Conservation (phyloP, 1,284 basidiomycete species). For the Cryptococcus maquisensis region DNA sequence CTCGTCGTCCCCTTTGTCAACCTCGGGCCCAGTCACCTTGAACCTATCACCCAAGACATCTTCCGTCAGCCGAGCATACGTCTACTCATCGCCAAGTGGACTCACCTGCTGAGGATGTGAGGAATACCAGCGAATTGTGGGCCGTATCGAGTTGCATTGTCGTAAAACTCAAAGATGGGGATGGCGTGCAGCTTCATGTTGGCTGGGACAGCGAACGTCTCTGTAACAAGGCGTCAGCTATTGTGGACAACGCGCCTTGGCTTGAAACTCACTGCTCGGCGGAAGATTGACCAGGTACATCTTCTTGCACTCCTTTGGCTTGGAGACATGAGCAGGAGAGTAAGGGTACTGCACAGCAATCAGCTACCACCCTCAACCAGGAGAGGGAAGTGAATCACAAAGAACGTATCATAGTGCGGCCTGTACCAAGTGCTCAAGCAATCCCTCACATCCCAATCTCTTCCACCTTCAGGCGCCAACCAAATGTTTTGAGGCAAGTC, state of each 20-base stretch:
- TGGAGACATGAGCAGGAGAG: constrained; percentile 90
- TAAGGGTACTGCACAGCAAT: constrained; percentile 77
- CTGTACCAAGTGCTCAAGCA: constrained; percentile 96
- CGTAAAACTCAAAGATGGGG: constrained; percentile 93
- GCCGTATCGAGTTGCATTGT: constrained; percentile 91
- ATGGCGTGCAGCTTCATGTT: constrained; percentile 98
- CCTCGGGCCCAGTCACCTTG: background rate
- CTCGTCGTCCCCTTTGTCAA: background rate
- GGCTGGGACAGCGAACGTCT: constrained; percentile 90
- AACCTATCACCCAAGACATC: background rate
- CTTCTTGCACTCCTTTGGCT: constrained; percentile 97
- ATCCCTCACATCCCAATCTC: constrained; percentile 93
- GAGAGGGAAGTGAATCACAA: constrained; percentile 59
- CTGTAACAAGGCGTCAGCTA: constrained; percentile 51
- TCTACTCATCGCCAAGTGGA: constrained; percentile 2
- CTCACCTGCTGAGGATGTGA: constrained; percentile 81
- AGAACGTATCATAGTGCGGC: constrained; percentile 96
- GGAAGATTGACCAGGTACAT: constrained; percentile 94
- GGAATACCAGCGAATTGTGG: constrained; percentile 93
- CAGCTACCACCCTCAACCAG: background rate
- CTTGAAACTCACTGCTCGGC: constrained; percentile 65
- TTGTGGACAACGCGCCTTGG: background rate
- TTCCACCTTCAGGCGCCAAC: constrained; percentile 52
- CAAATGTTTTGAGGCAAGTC: background rate
- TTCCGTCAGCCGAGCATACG: no score